A percentile compares a stretch with the other conserved stretches of the same genome.
Evolutionary conservation across 768 basidiomycete species (phyloP).

Genomic region (Mycena indigotica): DNA sequence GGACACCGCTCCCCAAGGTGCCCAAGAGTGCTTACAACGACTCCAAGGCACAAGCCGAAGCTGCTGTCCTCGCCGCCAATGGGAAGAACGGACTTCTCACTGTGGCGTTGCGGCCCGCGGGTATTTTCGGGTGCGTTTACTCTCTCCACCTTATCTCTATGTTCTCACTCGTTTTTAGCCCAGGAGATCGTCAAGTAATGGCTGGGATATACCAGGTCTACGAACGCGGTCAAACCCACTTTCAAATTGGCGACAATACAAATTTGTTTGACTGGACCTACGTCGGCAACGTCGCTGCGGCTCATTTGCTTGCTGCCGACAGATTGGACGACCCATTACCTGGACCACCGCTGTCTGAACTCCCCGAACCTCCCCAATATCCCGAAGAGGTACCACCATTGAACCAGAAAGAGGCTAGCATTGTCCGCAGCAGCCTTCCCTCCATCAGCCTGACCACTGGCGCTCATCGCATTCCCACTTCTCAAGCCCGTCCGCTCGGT

Average conservation of each 20-base stretch:
- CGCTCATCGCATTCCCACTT: conserved; percentile 72
- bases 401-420: conserved; percentile 41
- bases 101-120: conserved; percentile 87
- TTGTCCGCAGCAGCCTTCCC: conserved; percentile 56
- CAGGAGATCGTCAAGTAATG: conserved; percentile 89
- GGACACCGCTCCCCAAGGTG: conserved; percentile 69
- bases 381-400: conserved; percentile 44
- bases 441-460: conserved; percentile 68
- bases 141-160: background rate
- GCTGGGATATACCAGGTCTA: conserved; percentile 79
- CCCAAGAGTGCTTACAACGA: conserved; percentile 92
- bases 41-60: conserved; percentile 89
- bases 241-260: conserved; percentile 91
- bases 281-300: conserved; percentile 92
- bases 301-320: conserved; percentile 92
- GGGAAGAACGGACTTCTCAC: conserved; percentile 83
- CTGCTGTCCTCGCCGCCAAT: conserved; percentile 82
- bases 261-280: conserved; percentile 98
- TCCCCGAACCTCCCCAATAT: conserved; percentile 38
- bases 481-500: conserved; percentile 77
- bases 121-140: conserved; percentile 85
- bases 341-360: conserved; percentile 39
- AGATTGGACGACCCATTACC: conserved; percentile 63
- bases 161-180: conserved; percentile 57
- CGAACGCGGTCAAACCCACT: conserved; percentile 79